Conservation (phyloP, 2,329 filamentous ascomycete species). For the Hysterium pulicare region DNA sequence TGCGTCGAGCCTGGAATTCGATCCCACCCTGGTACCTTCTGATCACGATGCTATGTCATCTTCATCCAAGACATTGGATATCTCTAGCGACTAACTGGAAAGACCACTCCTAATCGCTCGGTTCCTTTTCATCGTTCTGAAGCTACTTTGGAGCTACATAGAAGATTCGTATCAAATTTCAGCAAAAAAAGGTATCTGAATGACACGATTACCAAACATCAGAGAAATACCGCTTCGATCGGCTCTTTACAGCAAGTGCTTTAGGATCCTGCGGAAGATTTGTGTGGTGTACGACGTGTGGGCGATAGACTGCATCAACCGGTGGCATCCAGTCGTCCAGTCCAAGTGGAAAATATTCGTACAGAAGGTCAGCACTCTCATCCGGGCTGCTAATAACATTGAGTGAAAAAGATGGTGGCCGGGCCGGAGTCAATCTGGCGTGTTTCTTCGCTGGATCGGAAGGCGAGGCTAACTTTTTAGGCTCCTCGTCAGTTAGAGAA, state of each 20-base stretch:
- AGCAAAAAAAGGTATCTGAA: slow-evolving; percentile 13
- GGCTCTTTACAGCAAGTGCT: slow-evolving; percentile 40
- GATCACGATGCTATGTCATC: no score
- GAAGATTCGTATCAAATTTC: no score
- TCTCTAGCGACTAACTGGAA: no score
- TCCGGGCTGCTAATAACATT: slow-evolving; percentile 59
- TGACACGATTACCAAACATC: slow-evolving; percentile 29
- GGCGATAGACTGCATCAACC: slow-evolving; percentile 84
- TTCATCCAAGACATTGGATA: no score
- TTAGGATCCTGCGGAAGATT: slow-evolving; percentile 48
- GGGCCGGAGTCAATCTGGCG: slow-evolving; percentile 31
- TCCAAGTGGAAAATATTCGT: slow-evolving; percentile 91
- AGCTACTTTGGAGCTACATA: no score
- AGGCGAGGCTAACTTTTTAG: slow-evolving; percentile 38
- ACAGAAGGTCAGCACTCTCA: slow-evolving; percentile 79
- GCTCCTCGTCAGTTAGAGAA: slow-evolving; percentile 56
- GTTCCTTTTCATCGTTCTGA: no score
- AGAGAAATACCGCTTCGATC: slow-evolving; percentile 50
- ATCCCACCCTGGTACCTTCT: no score
- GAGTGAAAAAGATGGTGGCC: slow-evolving; percentile 45
- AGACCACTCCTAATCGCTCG: no score
- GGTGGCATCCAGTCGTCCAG: slow-evolving; percentile 91
- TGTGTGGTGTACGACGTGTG: slow-evolving; percentile 91
- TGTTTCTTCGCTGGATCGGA: slow-evolving; percentile 32
- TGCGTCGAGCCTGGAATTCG: no score